These are phyloP conservation scores for Kwoniella bestiolae DNA, from an alignment of 768 basidiomycete genomes.

Conservation along the genomic window DNA sequence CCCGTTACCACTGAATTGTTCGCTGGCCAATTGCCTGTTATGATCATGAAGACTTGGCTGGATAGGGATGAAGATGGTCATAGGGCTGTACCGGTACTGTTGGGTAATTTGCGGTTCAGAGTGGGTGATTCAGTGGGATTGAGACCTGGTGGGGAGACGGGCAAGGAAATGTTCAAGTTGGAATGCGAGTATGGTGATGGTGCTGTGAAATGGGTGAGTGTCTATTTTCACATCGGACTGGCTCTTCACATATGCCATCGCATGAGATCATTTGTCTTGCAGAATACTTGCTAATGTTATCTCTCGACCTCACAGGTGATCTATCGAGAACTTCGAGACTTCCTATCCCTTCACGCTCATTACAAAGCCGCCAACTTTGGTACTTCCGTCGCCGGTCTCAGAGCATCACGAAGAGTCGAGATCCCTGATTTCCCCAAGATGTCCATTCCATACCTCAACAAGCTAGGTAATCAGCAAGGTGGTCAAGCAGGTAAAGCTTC, in stretches of 20 bases:
- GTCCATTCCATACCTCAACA: conserved; percentile 83
- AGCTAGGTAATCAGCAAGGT: conserved; percentile 70
- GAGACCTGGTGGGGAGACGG: conserved; percentile 41
- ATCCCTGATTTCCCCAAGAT: conserved; percentile 92
- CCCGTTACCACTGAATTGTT: conserved; percentile 57
- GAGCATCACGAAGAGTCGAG: conserved; percentile 68
- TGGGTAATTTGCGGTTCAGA: conserved; percentile 56
- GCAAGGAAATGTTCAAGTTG: conserved; percentile 57
- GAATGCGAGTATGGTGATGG: conserved; percentile 93
- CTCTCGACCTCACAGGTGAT: conserved; percentile 46
- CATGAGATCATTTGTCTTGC: too few relatives aligned
- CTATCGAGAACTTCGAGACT: conserved; percentile 82
- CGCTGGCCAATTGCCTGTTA: conserved; percentile 55
- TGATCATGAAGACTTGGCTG: conserved; percentile 57
- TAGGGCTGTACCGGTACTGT: conserved; percentile 55
- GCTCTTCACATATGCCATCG: too few relatives aligned
- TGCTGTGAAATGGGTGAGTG: conserved; percentile 82
- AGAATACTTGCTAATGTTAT: background rate
- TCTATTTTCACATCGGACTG: too few relatives aligned
- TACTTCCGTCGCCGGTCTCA: conserved; percentile 63
- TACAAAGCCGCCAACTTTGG: conserved; percentile 76
- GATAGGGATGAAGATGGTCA: conserved; percentile 58
- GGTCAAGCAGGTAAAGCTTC: too few relatives aligned
- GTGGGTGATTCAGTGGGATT: conserved; percentile 57
- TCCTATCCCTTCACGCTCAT: conserved; percentile 84